Conservation (phyloP, 2,329 filamentous ascomycete species). For the Sporothrix inflata region DNA sequence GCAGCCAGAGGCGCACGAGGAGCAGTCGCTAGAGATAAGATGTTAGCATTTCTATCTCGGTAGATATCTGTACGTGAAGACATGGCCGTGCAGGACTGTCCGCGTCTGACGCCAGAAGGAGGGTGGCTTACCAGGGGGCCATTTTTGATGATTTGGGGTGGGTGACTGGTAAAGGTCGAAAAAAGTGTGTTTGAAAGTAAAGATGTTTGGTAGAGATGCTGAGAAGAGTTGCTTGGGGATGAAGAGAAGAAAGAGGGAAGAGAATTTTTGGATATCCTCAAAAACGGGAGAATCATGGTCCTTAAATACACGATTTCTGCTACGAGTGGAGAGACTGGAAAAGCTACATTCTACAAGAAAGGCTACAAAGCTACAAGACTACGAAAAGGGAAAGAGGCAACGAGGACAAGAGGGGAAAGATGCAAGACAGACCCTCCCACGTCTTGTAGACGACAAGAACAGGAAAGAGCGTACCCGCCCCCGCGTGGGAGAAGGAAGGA, state of each 20-base stretch:
- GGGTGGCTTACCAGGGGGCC: conserved; percentile 32
- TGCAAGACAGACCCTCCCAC: background rate
- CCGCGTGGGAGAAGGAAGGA: conserved; percentile 18
- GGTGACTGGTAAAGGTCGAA: background rate
- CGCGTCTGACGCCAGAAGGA: background rate
- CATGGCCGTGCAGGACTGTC: background rate
- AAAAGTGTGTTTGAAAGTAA: background rate
- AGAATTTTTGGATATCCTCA: background rate
- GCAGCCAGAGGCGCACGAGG: conserved; percentile 33
- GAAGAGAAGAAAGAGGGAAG: conserved; percentile 3
- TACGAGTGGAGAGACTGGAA: background rate
- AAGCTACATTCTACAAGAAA: background rate
- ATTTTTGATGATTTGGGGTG: conserved; percentile 27
- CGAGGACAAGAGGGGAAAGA: background rate
- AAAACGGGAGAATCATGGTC: background rate
- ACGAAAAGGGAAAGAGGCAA: background rate
- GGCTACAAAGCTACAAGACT: background rate
- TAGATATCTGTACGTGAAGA: no score
- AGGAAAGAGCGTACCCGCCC: conserved; percentile 14
- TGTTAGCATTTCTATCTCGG: background rate
- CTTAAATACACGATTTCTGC: conserved; percentile 22
- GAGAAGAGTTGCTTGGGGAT: conserved; percentile 22
- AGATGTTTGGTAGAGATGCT: background rate
- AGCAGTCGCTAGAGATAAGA: conserved; percentile 30
- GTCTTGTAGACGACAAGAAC: background rate